Percentiles rank a stretch among this genome's conserved stretches.
phyloP scores from a whole-genome alignment of 164 flowering plant genomes.

The Akebia trifoliata region DNA sequence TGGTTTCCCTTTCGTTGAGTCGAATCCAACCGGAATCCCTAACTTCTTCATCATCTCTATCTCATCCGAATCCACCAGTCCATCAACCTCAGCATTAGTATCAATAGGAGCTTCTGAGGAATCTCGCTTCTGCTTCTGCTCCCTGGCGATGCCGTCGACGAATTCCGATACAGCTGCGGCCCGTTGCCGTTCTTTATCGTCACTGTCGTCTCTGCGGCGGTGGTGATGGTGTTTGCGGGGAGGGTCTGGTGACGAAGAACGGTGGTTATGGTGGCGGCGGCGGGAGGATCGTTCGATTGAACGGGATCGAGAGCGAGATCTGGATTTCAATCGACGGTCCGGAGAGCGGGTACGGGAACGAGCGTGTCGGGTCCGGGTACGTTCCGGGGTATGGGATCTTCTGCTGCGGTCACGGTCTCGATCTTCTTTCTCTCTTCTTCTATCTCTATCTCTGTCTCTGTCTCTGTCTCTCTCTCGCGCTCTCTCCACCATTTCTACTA shows the following conservation, averaged over 20 bases:
- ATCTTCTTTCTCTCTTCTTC: constrained; percentile 22
- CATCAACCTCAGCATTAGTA: constrained; percentile 6
- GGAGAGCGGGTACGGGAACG: constrained; percentile 36
- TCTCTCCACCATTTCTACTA: constrained; percentile 9
- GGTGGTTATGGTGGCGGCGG: constrained; percentile 37
- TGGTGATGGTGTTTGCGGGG: constrained; percentile 26
- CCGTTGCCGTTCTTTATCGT: constrained; percentile 25
- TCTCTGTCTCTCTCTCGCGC: constrained; percentile 17
- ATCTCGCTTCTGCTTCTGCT: constrained; percentile 29
- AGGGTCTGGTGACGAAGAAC: constrained; percentile 45
- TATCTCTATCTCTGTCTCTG: constrained; percentile 19
- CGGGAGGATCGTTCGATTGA: constrained; percentile 42
- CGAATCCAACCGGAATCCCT: constrained; percentile 88
- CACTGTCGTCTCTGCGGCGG: constrained; percentile 26
- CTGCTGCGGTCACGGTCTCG: constrained; percentile 23
- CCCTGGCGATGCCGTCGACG: constrained; percentile 51
- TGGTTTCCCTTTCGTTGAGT: constrained; percentile 91
- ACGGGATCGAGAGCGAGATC: constrained; percentile 42
- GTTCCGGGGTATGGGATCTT: constrained; percentile 55
- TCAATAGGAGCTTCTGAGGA: constrained; percentile 11
- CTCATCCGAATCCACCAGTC: constrained; percentile 51
- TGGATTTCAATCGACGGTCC: constrained; percentile 27
- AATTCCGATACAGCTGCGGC: constrained; percentile 36
- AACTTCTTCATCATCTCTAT: constrained; percentile 84
- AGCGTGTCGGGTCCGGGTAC: constrained; percentile 33